Evolutionary conservation across 768 basidiomycete species (phyloP).

Genomic region (Suillus tomentosus): DNA sequence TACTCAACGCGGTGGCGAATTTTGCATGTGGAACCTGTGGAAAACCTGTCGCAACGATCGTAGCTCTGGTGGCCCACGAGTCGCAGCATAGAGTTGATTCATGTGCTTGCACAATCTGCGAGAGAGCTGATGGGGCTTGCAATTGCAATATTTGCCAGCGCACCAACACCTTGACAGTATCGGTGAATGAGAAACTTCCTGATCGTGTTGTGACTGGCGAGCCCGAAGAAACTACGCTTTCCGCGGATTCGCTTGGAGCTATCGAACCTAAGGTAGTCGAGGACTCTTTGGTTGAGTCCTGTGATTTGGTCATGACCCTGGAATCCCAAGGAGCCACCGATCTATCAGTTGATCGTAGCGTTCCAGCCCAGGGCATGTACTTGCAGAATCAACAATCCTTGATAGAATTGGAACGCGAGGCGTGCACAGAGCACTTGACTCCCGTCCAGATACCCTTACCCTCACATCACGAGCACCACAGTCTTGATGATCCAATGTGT

Average conservation of each 20-base stretch:
- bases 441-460: neutral
- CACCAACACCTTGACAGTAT: neutral
- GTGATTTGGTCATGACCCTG: neutral
- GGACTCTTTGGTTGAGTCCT: neutral
- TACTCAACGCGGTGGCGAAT: neutral
- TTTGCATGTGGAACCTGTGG: constrained; percentile 6
- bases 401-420: neutral
- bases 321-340: neutral
- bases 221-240: neutral
- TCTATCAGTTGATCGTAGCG: neutral
- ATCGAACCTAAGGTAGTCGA: neutral
- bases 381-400: neutral
- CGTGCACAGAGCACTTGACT: too few species aligned
- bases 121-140: constrained; percentile 8
- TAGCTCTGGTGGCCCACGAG: constrained; percentile 1
- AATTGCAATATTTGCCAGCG: constrained; percentile 15
- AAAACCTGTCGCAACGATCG: neutral
- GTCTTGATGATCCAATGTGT: neutral
- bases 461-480: neutral
- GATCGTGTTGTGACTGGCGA: neutral
- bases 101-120: neutral
- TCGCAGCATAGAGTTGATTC: neutral
- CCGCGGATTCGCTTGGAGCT: neutral
- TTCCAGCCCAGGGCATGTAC: too few species aligned
- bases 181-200: neutral